Percentiles rank a stretch among this genome's conserved stretches.
These are phyloP conservation scores for sunflower (Helianthus annuus) DNA, from an alignment of 129 eudicot genomes.

Conservation along the genomic window DNA sequence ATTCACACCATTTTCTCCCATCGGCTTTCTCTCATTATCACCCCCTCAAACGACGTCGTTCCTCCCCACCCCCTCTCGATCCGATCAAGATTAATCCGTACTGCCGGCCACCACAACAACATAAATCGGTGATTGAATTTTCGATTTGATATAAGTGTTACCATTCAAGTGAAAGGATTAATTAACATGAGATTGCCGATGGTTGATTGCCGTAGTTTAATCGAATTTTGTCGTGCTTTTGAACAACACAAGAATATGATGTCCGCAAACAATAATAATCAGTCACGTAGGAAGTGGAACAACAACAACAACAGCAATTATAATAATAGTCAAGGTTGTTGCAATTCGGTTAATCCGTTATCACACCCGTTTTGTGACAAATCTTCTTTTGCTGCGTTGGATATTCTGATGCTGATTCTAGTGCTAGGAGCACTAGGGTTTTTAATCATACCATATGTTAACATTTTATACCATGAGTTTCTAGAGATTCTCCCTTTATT, in stretches of 20 bases:
- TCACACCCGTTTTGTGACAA: conserved; percentile 43
- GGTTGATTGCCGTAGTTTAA: conserved; percentile 64
- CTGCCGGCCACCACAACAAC: too few species aligned
- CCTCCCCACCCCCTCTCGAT: too few species aligned
- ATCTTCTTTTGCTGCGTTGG: conserved; percentile 48
- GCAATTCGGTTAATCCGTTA: conserved; percentile 40
- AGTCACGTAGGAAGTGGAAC: background rate
- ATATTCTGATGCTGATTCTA: conserved; percentile 43
- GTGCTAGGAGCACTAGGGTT: conserved; percentile 47
- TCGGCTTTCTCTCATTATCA: background rate
- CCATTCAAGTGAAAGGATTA: too few species aligned
- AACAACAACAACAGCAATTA: conserved; percentile 11
- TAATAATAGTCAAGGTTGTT: conserved; percentile 19
- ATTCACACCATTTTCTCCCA: conserved; percentile 20
- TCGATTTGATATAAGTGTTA: too few species aligned
- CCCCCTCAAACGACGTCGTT: too few species aligned
- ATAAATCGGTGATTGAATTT: too few species aligned
- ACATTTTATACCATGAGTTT: conserved; percentile 27
- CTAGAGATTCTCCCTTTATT: conserved; percentile 35
- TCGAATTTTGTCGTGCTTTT: conserved; percentile 56
- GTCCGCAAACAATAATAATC: conserved; percentile 18
- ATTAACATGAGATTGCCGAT: conserved; percentile 49
- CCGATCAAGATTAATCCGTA: too few species aligned
- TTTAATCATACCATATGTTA: conserved; percentile 40
- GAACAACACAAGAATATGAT: conserved; percentile 42